These are phyloP conservation scores for Sextonia rubra DNA, from an alignment of 164 flowering plant species.

Conservation along the genomic window DNA sequence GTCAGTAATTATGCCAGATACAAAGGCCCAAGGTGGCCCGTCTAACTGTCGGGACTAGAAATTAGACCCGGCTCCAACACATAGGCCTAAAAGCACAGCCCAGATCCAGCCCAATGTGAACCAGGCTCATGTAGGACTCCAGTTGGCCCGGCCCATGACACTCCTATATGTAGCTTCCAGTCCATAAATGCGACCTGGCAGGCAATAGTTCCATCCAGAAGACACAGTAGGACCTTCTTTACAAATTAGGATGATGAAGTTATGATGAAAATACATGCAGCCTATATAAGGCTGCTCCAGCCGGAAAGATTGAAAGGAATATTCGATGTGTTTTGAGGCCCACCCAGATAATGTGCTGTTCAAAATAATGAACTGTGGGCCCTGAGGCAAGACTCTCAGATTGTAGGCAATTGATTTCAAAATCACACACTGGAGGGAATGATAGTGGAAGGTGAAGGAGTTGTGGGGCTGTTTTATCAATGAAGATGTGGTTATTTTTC, in stretches of 20 bases:
- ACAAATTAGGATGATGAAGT: slow-evolving; percentile 67
- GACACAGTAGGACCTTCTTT: slow-evolving; percentile 64
- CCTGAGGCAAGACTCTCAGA: slow-evolving; percentile 36
- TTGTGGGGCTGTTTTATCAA: slow-evolving; percentile 38
- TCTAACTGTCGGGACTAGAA: no score
- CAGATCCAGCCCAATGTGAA: no score
- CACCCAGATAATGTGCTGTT: slow-evolving; percentile 40
- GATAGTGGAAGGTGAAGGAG: slow-evolving; percentile 47
- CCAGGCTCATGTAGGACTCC: no score
- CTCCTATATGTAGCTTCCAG: no score
- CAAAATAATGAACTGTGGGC: slow-evolving; percentile 57
- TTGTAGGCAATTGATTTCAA: slow-evolving; percentile 37
- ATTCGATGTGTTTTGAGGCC: slow-evolving; percentile 15
- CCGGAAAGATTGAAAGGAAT: slow-evolving; percentile 59
- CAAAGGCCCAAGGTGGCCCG: no score
- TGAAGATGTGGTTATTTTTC: slow-evolving; percentile 80
- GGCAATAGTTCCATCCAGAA: slow-evolving; percentile 22
- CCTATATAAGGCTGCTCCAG: slow-evolving; percentile 76
- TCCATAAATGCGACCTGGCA: slow-evolving; percentile 28
- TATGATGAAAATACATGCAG: slow-evolving; percentile 65
- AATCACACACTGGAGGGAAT: slow-evolving; percentile 55
- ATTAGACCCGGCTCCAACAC: no score
- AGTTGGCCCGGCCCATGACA: no score
- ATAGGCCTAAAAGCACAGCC: no score
- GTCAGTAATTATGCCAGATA: no score